A percentile compares a stretch with the other conserved stretches of the same genome.
Conservation (phyloP, 2,329 filamentous ascomycete species). For the Chaetomiaceae sp. region DNA sequence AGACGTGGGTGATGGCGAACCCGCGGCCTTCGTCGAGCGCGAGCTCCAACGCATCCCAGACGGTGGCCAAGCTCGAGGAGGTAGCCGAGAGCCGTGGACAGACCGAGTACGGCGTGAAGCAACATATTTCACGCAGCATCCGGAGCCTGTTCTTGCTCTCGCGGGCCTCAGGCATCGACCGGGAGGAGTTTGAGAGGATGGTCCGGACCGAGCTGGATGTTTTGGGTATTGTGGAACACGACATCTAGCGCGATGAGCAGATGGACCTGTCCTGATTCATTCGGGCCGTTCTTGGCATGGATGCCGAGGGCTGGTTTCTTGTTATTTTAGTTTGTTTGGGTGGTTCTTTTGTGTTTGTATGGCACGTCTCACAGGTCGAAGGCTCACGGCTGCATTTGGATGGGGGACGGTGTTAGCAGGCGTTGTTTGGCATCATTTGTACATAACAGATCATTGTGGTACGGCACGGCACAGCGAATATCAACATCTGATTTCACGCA, state of each 20-base stretch:
- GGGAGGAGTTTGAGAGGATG: conserved; percentile 69
- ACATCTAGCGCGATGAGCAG: conserved; percentile 18
- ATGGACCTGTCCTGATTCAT: background rate
- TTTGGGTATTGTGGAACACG: conserved; percentile 63
- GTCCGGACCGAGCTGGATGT: conserved; percentile 68
- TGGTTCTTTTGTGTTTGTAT: background rate
- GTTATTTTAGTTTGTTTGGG: background rate
- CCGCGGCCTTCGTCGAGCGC: conserved; percentile 57
- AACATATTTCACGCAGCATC: conserved; percentile 72
- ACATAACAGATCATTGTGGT: background rate
- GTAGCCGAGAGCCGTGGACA: conserved; percentile 53
- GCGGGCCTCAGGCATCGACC: conserved; percentile 64
- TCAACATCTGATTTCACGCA: background rate
- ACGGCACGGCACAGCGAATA: background rate
- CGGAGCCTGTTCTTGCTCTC: conserved; percentile 72
- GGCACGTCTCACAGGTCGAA: too few relatives aligned
- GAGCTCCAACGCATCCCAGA: conserved; percentile 49
- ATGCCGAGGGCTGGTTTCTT: background rate
- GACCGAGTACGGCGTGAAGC: conserved; percentile 68
- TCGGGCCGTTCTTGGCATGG: background rate
- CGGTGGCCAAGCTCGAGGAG: conserved; percentile 59
- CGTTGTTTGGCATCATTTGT: background rate
- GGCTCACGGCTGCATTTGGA: conserved; percentile 2
- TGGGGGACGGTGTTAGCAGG: conserved; percentile 2
- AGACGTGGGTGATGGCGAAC: conserved; percentile 41